Base-by-base conservation (phyloP, 768 basidiomycete genomes). In the Panaeolus papilionaceus region DNA sequence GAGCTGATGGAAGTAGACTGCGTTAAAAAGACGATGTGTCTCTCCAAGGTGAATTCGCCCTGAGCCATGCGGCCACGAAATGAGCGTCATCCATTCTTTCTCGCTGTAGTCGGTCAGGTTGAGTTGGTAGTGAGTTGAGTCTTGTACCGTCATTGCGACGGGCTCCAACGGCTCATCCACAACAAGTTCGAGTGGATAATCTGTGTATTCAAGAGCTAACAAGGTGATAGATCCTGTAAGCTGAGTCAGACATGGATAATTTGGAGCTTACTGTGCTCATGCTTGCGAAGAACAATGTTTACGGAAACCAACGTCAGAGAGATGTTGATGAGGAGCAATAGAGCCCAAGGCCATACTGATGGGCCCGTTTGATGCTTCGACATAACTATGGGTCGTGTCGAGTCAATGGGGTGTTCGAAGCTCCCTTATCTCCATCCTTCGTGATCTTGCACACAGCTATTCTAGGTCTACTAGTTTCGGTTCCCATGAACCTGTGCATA, bases 1-100 rank as follows among this genome's bases (percentile, higher is more conserved):
- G 51, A 74, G 62, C 62, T 78, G 76, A 66, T 78, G 77, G 39
- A 70, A 74, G 65, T 75, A 75, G 9, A 69, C 71, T n/a, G 74
- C 44, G 20, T 72, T 51, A 66, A 73, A 71, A 7, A 66, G 62
- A 0, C 77, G 72, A 38, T 71, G 64, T 16, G 72, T 61, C 2
- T 70, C 68, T 20, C 76, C 75, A 11, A 76, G 66, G 8, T 74
- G 76, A 0, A 68, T 66, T 39, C 75, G 68, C 8, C 75, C 76
- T 38, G 67, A 69, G 0, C 75, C 76, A 47, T 64, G 63, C 11
- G 75, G 75, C 9, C 54, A 58, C 28, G 28, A 6, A 28, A 33
- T 37, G 8, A 58, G 54, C 3, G 28, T 9, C 8, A 28, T 8
- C 54, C 54, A 58, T n/a, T 58, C 54, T 58, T 33, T 33, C 14